Evolutionary conservation across 164 flowering plant species (phyloP).

Genomic region (Berberis vulgaris): DNA sequence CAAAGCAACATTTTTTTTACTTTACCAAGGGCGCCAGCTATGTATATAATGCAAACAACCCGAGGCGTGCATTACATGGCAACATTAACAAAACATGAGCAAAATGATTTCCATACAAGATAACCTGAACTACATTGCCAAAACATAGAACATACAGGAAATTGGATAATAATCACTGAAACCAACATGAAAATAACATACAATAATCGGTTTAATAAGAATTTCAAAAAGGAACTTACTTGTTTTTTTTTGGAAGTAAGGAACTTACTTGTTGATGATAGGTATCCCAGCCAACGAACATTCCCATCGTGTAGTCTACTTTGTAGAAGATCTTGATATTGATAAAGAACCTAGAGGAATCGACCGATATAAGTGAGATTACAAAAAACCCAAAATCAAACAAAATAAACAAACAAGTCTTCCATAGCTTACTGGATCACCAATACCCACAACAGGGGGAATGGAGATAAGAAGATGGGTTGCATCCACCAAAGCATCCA

Average conservation of each 20-base stretch:
- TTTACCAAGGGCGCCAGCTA: too few relatives aligned
- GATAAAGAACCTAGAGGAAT: constrained; percentile 44
- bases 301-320: constrained; percentile 35
- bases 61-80: neutral
- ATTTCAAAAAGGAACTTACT: neutral
- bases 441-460: constrained; percentile 56
- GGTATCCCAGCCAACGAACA: constrained; percentile 71
- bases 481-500: constrained; percentile 31
- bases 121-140: neutral
- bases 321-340: constrained; percentile 33
- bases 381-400: neutral
- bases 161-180: neutral
- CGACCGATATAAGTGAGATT: neutral
- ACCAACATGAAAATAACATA: neutral
- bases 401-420: neutral
- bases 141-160: neutral
- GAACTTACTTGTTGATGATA: constrained; percentile 74
- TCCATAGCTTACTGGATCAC: constrained; percentile 62
- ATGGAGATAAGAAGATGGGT: constrained; percentile 73
- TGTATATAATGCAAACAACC: too few relatives aligned
- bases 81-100: neutral
- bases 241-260: neutral
- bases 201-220: neutral
- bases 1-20: too few relatives aligned
- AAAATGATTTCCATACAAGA: neutral